Conservation (phyloP, 768 basidiomycete species). For the Suillus paluster region DNA sequence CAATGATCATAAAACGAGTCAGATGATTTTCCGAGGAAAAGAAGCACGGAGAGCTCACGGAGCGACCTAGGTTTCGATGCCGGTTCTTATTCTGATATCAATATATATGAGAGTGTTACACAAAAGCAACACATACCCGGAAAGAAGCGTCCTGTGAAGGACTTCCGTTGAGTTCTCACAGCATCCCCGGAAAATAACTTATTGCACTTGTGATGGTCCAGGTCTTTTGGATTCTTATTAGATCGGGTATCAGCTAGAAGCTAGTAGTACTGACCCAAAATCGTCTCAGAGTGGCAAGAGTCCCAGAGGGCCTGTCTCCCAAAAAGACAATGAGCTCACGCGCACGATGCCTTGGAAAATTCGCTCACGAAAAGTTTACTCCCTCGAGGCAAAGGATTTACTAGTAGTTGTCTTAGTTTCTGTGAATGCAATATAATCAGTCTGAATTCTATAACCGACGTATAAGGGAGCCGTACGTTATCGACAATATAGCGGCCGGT, state of each 20-base stretch:
- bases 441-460: conserved; percentile 26
- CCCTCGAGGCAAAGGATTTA: conserved; percentile 30
- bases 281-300: conserved; percentile 34
- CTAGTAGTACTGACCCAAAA: conserved; percentile 23
- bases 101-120: background rate
- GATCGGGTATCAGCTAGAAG: background rate
- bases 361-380: conserved; percentile 32
- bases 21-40: background rate
- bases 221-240: conserved; percentile 18
- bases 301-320: conserved; percentile 30
- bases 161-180: background rate
- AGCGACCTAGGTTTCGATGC: background rate
- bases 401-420: conserved; percentile 27
- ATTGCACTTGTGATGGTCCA: conserved; percentile 31
- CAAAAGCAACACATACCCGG: background rate
- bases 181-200: conserved; percentile 12
- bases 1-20: too few species aligned
- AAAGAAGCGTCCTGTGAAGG: background rate
- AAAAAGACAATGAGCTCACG: background rate
- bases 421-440: conserved; percentile 3
- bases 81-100: background rate
- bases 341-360: background rate
- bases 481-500: conserved; percentile 22
- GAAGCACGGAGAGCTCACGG: background rate
- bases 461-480: conserved; percentile 19